Base-by-base conservation (phyloP, 345 rosid species). In the Reutealis trisperma region DNA sequence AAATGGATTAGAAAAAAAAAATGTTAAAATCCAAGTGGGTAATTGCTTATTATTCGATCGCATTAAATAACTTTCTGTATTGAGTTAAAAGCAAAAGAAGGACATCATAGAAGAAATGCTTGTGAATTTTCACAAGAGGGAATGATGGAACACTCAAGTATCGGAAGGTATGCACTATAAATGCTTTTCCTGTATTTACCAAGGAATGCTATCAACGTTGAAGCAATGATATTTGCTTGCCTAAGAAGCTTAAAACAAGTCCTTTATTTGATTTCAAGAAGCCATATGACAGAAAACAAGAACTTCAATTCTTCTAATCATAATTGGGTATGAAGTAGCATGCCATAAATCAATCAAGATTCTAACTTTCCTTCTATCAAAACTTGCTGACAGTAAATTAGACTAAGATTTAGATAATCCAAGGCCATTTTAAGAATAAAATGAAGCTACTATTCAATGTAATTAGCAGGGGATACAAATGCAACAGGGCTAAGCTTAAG, bases 201-300 rank as follows among this genome's bases (percentile, higher is more conserved):
- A 73, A 68, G 55, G 69, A 77, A 63, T 25, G 79, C 66, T 42
- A 19, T 16, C 21, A 67, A 82, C 79, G 70, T 30, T 27, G 52
- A 52, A 64, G 32, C 74, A 52, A 41, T 14, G 30, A 80, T 49
- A 47, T 2, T 60, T 66, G 41, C 70, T 71, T 42, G 24, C 22
- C 44, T 21, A 62, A 30, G 14, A 68, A 54, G 42, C 59, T 55
- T 60, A 59, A 54, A n/a, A 45, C 55, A 2, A 13, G 18, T 52
- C 24, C 73, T 22, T n/a, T 27, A 19, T 66, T 66, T 44, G 32
- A n/a, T 54, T 54, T 45, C 19, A 54, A 72, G 1, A 27, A 64
- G 37, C 22, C 21, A 19, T 32, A 52, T 3, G 37, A 45, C 58
- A 63, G 62, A 34, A 55, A 71, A 57, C 49, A 55, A n/a, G 18